Base-by-base conservation (phyloP, 2,329 filamentous ascomycete genomes). In the Pseudogymnoascus pannorum region DNA sequence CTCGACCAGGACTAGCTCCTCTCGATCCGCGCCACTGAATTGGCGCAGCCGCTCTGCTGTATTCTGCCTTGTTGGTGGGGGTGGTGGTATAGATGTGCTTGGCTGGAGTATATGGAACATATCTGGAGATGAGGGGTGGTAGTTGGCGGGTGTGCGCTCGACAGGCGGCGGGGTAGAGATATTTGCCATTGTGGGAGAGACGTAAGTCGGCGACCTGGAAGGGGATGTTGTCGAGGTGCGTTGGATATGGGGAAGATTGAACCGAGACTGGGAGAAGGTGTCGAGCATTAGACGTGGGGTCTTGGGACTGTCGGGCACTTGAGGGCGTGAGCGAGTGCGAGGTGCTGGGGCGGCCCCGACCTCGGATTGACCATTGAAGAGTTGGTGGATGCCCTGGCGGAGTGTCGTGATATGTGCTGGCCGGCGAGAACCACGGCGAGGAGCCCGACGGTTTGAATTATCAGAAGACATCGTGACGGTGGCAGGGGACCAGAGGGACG, bases 251-350 rank as follows among this genome's bases (percentile, higher is more conserved):
- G 78, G 77, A 24, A 80, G 68, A 60, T 75, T 70, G 24, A 79
- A 66, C 58, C 75, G 71, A 24, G 75, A 76, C 29, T 74, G 75
- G 9, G 78, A 74, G 22, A 79, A 65, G 29, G 70, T 69, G n/a
- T 73, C 71, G 3, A 78, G 67, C 16, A 71, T 68, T 57, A 77
- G 75, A 2, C 73, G 72, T 2, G 79, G 77, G 1, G 78, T 76
- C 67, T 84, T 84, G 33, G 79, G 79, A 18, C 75, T 78, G 54
- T 77, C 74, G 16, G 68, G 63, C 24, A 72, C 72, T 20, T 70
- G 71, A 48, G 44, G 44, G 44, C 4, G 44, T 14, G 42, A 22
- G 38, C 16, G 36, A 18, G 36, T 5, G 3, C 44, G 44, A 31
- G 24, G 5, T 12, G 24, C n/a, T 16, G 24, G 44, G 8, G 24